Percentiles rank a stretch among this genome's conserved stretches.
These are phyloP conservation scores for Lactarius quietus DNA, from an alignment of 768 basidiomycete genomes.

Conservation along the genomic window DNA sequence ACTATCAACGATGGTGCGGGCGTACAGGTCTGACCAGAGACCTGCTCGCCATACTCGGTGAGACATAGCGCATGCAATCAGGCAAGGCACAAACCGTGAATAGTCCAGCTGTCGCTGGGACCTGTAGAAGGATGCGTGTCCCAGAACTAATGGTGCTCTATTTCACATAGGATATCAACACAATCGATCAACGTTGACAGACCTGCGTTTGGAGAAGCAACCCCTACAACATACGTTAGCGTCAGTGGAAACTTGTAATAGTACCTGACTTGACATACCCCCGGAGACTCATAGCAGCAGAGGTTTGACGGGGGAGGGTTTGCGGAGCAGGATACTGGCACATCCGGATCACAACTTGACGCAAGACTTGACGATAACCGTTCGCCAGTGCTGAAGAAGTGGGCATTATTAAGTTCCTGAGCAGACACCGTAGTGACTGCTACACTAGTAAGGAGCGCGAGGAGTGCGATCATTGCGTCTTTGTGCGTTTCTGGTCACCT, in stretches of 20 bases:
- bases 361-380: constrained; percentile 45
- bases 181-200: constrained; percentile 4
- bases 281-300: constrained; percentile 67
- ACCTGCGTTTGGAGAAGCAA: constrained; percentile 56
- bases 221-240: constrained; percentile 41
- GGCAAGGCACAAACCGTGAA: constrained; percentile 53
- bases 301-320: constrained; percentile 39
- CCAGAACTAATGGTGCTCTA: constrained; percentile 52
- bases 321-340: constrained; percentile 53
- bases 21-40: constrained; percentile 63
- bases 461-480: constrained; percentile 27
- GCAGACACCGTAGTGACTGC: constrained; percentile 7
- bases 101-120: constrained; percentile 66
- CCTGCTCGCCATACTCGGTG: constrained; percentile 36
- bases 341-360: constrained; percentile 51
- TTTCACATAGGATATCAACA: neutral
- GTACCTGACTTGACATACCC: constrained; percentile 42
- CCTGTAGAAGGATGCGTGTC: constrained; percentile 62
- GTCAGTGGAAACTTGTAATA: neutral
- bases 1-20: neutral
- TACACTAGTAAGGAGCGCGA: constrained; percentile 2
- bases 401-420: constrained; percentile 6
- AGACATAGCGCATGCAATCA: neutral
- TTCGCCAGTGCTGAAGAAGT: constrained; percentile 34
- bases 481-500: too few species aligned